Evolutionary conservation across 164 flowering plant genomes (phyloP).

Genomic region (Umbilicus rupestris): DNA sequence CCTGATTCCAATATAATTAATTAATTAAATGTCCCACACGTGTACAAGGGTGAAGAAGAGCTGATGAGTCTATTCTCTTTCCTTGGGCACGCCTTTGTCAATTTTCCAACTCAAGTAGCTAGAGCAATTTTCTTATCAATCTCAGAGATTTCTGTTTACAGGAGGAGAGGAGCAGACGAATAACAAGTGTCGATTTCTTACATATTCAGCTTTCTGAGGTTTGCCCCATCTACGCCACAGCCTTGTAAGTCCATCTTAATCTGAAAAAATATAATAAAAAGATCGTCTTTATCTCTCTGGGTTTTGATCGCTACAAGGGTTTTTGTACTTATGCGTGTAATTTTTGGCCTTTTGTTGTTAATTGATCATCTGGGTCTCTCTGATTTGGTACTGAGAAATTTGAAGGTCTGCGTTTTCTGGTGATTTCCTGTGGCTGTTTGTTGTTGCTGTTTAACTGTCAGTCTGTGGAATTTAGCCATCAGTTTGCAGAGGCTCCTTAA

Average conservation of each 20-base stretch:
- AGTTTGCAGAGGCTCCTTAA: neutral
- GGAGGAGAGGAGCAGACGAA: neutral
- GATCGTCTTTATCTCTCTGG: neutral
- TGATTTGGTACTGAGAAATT: neutral
- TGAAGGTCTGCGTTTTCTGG: neutral
- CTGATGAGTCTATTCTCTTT: neutral
- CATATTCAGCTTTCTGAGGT: slow-evolving; percentile 3
- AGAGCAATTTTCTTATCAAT: neutral
- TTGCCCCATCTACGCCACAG: slow-evolving; percentile 4
- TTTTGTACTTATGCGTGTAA: neutral
- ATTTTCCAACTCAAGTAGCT: neutral
- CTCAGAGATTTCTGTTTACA: neutral
- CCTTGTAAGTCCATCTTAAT: neutral
- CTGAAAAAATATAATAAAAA: neutral
- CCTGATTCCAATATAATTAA: no score
- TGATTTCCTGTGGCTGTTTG: neutral
- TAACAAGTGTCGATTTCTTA: neutral
- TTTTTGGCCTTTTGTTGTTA: neutral
- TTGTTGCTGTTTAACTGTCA: neutral
- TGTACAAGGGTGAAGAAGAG: neutral
- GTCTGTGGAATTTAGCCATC: neutral
- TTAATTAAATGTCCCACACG: neutral
- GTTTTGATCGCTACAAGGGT: neutral
- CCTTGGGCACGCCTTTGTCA: slow-evolving; percentile 1
- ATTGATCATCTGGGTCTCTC: slow-evolving; percentile 1